Evolutionary conservation across 2,329 filamentous ascomycete genomes (phyloP).

Genomic region (Fusarium pseudoanthophilum): DNA sequence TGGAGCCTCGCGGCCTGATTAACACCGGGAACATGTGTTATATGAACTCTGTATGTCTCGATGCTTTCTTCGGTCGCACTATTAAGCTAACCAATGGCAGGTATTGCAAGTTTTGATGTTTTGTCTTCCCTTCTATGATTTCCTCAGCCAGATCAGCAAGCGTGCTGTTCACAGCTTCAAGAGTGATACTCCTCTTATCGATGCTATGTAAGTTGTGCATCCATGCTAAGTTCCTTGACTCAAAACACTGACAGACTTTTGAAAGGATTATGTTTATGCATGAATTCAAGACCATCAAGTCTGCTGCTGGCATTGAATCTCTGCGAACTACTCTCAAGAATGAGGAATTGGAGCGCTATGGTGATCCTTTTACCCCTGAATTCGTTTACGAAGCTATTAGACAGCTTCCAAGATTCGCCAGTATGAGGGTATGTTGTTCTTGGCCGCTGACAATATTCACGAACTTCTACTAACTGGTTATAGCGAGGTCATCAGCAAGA

Average conservation of each 20-base stretch:
- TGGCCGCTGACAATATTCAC: too few relatives aligned
- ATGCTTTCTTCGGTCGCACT: not conserved
- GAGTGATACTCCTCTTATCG: constrained; percentile 90
- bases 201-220: constrained; percentile 81
- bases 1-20: constrained; percentile 91
- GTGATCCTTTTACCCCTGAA: constrained; percentile 90
- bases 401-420: constrained; percentile 85
- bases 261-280: constrained; percentile 92
- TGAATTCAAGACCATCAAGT: constrained; percentile 88
- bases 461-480: constrained; percentile 27
- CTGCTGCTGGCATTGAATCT: constrained; percentile 78
- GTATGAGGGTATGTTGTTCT: constrained; percentile 79
- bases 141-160: constrained; percentile 86
- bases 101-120: constrained; percentile 95
- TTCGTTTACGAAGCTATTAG: constrained; percentile 96
- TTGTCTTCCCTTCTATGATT: constrained; percentile 93
- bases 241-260: constrained; percentile 1
- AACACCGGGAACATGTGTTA: constrained; percentile 99
- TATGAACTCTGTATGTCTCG: constrained; percentile 90
- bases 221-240: not conserved
- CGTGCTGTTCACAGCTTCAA: constrained; percentile 92
- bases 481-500: constrained; percentile 96
- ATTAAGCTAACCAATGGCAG: constrained; percentile 61
- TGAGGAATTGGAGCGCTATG: constrained; percentile 88
- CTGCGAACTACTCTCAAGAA: constrained; percentile 79